Evolutionary conservation across 768 basidiomycete species (phyloP).

Genomic region (Ramaria rubella): DNA sequence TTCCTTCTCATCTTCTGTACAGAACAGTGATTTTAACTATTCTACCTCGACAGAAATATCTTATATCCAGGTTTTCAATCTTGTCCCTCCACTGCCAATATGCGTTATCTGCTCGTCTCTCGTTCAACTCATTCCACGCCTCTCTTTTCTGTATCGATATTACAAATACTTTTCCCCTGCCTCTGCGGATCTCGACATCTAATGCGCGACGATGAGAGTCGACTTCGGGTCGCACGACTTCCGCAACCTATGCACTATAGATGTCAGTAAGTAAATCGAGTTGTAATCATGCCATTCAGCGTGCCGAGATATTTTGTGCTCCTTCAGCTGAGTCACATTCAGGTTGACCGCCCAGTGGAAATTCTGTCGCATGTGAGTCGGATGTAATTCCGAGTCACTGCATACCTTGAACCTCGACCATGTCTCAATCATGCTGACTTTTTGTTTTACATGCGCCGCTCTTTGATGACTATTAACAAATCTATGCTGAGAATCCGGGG

Average conservation of each 20-base stretch:
- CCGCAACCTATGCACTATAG: slow-evolving; percentile 90
- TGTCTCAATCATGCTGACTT: no score
- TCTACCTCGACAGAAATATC: slow-evolving; percentile 48
- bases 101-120: slow-evolving; percentile 94
- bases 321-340: slow-evolving; percentile 16
- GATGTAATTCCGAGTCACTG: no score
- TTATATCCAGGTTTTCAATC: slow-evolving; percentile 78
- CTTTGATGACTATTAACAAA: no score
- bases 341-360: no score
- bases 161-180: slow-evolving; percentile 95
- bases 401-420: no score
- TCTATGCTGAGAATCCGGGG: no score
- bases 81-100: slow-evolving; percentile 81
- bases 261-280: slow-evolving; percentile 85
- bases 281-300: slow-evolving; percentile 62
- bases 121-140: slow-evolving; percentile 83
- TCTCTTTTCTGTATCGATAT: slow-evolving; percentile 78
- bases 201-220: slow-evolving; percentile 71
- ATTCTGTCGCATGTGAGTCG: no score
- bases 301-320: slow-evolving; percentile 55
- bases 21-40: slow-evolving; percentile 2
- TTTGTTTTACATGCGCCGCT: no score
- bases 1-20: slow-evolving; percentile 17
- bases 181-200: slow-evolving; percentile 55
- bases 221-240: slow-evolving; percentile 93